A percentile compares a stretch with the other conserved stretches of the same genome.
Conservation (phyloP, 331 rosid species). For the Malus hybrid region DNA sequence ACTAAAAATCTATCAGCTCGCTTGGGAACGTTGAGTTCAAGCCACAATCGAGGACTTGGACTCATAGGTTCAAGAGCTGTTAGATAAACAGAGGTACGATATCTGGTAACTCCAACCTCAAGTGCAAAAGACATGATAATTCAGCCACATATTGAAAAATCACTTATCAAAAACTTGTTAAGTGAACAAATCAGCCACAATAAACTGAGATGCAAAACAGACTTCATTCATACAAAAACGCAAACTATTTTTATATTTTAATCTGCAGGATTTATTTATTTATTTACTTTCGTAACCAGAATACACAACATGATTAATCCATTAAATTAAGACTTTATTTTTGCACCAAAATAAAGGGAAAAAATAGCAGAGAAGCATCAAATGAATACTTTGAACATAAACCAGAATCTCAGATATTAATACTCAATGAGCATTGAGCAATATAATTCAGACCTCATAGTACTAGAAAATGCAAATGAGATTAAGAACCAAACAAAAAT, state of each 20-base stretch:
- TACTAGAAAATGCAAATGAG: neutral
- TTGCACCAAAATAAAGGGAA: no score
- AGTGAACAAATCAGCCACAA: neutral
- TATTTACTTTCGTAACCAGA: no score
- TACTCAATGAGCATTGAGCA: neutral
- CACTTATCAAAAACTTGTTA: neutral
- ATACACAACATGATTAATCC: no score
- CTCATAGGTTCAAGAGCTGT: neutral
- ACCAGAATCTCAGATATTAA: no score
- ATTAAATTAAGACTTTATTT: no score
- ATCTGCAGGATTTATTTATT: no score
- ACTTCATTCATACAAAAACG: neutral
- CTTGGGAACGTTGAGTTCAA: neutral
- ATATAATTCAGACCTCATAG: neutral
- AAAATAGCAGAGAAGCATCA: no score
- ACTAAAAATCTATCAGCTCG: neutral
- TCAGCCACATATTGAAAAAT: neutral
- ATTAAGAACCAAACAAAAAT: neutral
- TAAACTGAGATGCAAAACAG: neutral
- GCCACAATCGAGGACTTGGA: neutral
- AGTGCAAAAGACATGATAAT: neutral
- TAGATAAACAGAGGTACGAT: neutral
- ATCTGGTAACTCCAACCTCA: neutral
- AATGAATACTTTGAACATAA: no score
- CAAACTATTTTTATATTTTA: no score